Percentiles rank a stretch among this genome's conserved stretches.
These are phyloP conservation scores for Chaetomiaceae sp. DNA, from an alignment of 2,329 filamentous ascomycete genomes.

Conservation along the genomic window DNA sequence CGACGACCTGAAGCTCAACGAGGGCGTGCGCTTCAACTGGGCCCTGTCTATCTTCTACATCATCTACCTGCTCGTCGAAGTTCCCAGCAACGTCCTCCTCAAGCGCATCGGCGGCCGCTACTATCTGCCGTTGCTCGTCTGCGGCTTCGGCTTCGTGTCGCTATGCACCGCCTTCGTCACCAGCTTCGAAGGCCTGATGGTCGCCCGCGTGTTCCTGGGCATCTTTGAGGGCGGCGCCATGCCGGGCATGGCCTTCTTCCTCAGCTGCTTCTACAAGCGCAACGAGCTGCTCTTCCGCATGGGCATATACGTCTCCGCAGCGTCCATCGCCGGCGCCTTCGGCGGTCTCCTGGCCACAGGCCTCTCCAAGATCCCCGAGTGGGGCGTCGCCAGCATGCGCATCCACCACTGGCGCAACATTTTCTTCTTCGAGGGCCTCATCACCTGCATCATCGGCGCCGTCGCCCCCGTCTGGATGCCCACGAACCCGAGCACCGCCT, in stretches of 20 bases:
- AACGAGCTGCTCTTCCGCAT: constrained; percentile 52
- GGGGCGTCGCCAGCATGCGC: constrained; percentile 41
- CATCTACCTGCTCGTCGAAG: constrained; percentile 51
- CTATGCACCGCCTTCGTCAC: constrained; percentile 51
- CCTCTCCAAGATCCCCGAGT: constrained; percentile 47
- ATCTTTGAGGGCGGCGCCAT: constrained; percentile 55
- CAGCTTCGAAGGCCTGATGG: constrained; percentile 43
- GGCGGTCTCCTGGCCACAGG: constrained; percentile 53
- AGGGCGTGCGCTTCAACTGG: constrained; percentile 51
- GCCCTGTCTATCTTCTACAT: constrained; percentile 57
- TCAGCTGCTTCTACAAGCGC: constrained; percentile 53
- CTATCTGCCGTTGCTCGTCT: constrained; percentile 51
- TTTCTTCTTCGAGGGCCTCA: constrained; percentile 59
- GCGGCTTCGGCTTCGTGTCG: constrained; percentile 52
- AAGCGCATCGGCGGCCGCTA: constrained; percentile 50
- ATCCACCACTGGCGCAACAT: constrained; percentile 55
- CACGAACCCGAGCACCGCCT: constrained; percentile 43
- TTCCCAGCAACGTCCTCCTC: constrained; percentile 52
- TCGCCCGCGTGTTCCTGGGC: constrained; percentile 46
- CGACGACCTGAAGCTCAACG: constrained; percentile 43
- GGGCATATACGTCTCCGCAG: constrained; percentile 52
- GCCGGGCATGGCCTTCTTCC: constrained; percentile 54
- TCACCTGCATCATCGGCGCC: constrained; percentile 47
- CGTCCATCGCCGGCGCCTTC: constrained; percentile 53
- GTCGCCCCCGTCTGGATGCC: constrained; percentile 50